phyloP scores from a whole-genome alignment of 2,329 filamentous ascomycete species.

The Trichothecium sympodiale region DNA sequence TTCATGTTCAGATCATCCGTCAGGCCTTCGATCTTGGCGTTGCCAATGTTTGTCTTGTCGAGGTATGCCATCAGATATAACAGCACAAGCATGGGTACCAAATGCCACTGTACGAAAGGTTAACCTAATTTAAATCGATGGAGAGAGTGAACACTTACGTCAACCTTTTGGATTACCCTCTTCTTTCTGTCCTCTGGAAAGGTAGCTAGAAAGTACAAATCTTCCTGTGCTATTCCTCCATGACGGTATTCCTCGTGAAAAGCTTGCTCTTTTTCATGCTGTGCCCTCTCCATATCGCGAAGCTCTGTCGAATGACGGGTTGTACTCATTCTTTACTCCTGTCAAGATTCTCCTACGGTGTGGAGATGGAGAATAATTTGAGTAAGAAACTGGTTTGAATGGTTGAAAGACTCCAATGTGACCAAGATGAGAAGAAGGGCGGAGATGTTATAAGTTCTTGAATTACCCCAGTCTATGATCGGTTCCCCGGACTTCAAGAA shows the following conservation, averaged over 20 bases:
- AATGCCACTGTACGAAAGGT: constrained; percentile 7
- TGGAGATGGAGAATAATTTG: too few species aligned
- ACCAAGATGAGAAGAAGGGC: too few species aligned
- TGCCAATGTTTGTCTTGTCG: constrained; percentile 19
- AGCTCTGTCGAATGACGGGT: constrained; percentile 3
- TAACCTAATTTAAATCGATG: neutral
- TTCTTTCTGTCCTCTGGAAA: constrained; percentile 18
- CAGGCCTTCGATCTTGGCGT: constrained; percentile 37
- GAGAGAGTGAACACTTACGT: constrained; percentile 8
- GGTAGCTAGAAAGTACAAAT: constrained; percentile 17
- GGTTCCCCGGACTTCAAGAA: too few species aligned
- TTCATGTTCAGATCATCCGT: constrained; percentile 32
- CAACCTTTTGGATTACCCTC: constrained; percentile 18
- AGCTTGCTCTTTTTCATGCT: constrained; percentile 12
- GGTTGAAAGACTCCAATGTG: too few species aligned
- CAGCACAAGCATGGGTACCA: constrained; percentile 18
- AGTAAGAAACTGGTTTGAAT: too few species aligned
- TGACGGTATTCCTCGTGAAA: constrained; percentile 12
- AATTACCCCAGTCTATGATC: too few species aligned
- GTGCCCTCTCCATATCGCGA: constrained; percentile 13
- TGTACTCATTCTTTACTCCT: too few species aligned
- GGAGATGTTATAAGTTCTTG: too few species aligned
- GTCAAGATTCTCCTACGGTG: too few species aligned
- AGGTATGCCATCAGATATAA: constrained; percentile 29
- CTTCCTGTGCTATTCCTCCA: constrained; percentile 12